phyloP scores from a whole-genome alignment of 768 basidiomycete species.

The Phaeolepiota aurea region DNA sequence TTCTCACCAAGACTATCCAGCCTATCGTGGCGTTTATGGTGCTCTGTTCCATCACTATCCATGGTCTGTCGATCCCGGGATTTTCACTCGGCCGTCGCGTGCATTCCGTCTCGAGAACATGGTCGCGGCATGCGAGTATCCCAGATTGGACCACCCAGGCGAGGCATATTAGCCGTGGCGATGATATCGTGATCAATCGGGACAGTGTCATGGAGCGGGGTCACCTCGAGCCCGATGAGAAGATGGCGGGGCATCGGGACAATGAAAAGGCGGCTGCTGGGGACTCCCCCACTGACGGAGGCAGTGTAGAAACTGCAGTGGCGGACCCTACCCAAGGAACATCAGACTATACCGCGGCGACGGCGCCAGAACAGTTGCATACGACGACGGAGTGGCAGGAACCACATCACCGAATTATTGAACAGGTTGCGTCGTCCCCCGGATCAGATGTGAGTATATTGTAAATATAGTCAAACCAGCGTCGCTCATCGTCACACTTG shows the following conservation, averaged over 20 bases:
- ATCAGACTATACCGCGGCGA: constrained; percentile 10
- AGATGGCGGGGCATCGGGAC: background rate
- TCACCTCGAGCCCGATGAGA: constrained; percentile 10
- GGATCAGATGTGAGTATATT: constrained; percentile 21
- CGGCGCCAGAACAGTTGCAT: constrained; percentile 13
- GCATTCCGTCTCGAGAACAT: constrained; percentile 84
- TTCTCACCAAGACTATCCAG: constrained; percentile 71
- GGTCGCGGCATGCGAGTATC: constrained; percentile 63
- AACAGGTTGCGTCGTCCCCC: constrained; percentile 14
- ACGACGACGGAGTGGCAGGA: constrained; percentile 18
- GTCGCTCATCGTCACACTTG: constrained; percentile 1
- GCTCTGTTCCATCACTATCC: constrained; percentile 78
- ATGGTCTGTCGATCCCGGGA: constrained; percentile 89
- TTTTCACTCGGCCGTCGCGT: constrained; percentile 90
- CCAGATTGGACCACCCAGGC: constrained; percentile 86
- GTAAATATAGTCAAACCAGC: constrained; percentile 1
- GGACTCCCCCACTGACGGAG: no score
- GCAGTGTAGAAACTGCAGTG: constrained; percentile 5
- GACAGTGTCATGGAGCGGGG: constrained; percentile 50
- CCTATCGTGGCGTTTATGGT: constrained; percentile 96
- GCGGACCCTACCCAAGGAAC: background rate
- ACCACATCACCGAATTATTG: constrained; percentile 16
- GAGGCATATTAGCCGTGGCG: constrained; percentile 57
- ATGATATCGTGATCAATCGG: constrained; percentile 81
- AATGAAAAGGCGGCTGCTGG: constrained; percentile 1